phyloP scores from a whole-genome alignment of 805 yeast genomes.

The Groenewaldozyma tartarivorans region DNA sequence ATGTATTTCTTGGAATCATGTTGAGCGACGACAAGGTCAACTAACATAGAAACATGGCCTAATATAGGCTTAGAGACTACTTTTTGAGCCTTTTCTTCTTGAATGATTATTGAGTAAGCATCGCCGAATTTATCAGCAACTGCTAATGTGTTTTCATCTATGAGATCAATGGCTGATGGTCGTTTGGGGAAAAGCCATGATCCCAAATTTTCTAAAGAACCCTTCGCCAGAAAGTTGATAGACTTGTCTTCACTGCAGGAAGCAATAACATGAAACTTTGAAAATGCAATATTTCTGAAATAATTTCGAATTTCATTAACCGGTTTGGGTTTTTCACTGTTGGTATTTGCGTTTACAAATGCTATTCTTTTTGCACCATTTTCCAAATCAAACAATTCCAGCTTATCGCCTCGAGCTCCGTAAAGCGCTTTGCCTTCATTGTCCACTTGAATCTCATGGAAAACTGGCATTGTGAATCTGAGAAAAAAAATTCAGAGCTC shows the following conservation, averaged over 20 bases:
- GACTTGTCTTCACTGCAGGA: no score
- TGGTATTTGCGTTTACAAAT: no score
- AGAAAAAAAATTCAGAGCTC: no score
- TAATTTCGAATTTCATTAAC: no score
- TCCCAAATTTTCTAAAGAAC: no score
- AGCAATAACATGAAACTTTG: no score
- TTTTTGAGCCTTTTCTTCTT: slow-evolving; percentile 11
- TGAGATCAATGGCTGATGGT: slow-evolving; percentile 71
- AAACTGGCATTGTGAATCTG: slow-evolving; percentile 45
- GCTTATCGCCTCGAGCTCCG: no score
- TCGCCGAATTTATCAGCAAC: slow-evolving; percentile 97
- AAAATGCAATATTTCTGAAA: no score
- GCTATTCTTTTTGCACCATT: no score
- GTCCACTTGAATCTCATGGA: neutral
- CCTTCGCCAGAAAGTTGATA: no score
- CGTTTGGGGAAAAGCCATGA: slow-evolving; percentile 85
- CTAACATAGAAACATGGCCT: slow-evolving; percentile 96
- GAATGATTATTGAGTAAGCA: slow-evolving; percentile 54
- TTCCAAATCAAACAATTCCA: no score
- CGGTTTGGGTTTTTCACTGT: no score
- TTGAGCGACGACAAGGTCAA: slow-evolving; percentile 49
- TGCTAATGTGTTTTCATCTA: slow-evolving; percentile 41
- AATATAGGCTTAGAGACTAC: slow-evolving; percentile 50
- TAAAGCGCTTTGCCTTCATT: slow-evolving; percentile 28
- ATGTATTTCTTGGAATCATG: slow-evolving; percentile 40